Base-by-base conservation (phyloP, 108 stramenopile species). In the Cyclotella atomus region DNA sequence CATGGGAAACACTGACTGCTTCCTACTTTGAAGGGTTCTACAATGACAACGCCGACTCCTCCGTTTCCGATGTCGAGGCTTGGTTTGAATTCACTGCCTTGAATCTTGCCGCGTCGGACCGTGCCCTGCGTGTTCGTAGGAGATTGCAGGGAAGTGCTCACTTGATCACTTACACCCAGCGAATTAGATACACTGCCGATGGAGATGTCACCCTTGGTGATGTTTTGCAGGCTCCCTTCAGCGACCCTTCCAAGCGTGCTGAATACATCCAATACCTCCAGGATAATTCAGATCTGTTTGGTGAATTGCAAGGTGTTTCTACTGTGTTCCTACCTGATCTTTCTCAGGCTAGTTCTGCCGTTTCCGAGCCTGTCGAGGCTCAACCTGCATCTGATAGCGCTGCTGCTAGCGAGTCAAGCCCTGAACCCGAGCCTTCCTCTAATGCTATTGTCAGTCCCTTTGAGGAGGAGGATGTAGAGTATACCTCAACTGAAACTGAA, bases 111-210 rank as follows among this genome's bases (percentile, higher is more conserved):
- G 67, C n/a, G n/a, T n/a, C n/a, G n/a, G n/a, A n/a, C n/a, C n/a
- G n/a, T 25, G 27, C 1, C 2, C 23, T 72, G n/a, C 36, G 54
- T 15, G 43, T 20, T 21, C 57, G 50, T 6, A 67, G 75, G 21
- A 68, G 41, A 24, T 9, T 56, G 10, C 20, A 44, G 25, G 23
- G 29, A 6, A 41, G 10, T 52, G 71, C 78, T 23, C 71, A 67
- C 30, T 65, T 79, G 14, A 44, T 79, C 46, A 73, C 71, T n/a
- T 79, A 72, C 71, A 59, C 65, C 3, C 78, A 79, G 41, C 72
- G 55, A 30, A 73, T 36, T 16, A 53, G 59, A 8, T 72, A 50
- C 55, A 43, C 56, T 17, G n/a, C 76, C n/a, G 52, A 60, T 14
- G 65, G 63, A n/a, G 56, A 49, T 27, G 49, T 68, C 16, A 32